Percentiles rank a stretch among this genome's conserved stretches.
Evolutionary conservation across 768 basidiomycete genomes (phyloP).

Genomic region (Tubosaeta sp.): DNA sequence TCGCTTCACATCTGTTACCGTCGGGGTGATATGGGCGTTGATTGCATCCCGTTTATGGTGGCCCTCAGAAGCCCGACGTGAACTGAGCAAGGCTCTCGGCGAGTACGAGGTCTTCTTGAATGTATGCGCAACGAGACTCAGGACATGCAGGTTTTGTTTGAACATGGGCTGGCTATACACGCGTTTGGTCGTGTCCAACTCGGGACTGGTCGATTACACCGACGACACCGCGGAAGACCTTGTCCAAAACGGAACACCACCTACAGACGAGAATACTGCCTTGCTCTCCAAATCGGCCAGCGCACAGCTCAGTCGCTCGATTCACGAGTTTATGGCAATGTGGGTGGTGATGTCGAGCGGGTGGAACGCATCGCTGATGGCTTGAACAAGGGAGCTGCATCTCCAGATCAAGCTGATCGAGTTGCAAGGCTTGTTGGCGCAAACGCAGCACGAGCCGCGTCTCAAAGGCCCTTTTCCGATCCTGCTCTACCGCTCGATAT

Average conservation of each 20-base stretch:
- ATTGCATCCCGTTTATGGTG: conserved; percentile 90
- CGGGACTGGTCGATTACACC: conserved; percentile 52
- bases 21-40: conserved; percentile 86
- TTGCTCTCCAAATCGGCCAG: conserved; percentile 34
- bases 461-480: conserved; percentile 95
- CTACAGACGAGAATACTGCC: conserved; percentile 29
- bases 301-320: conserved; percentile 53
- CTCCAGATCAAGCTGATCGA: conserved; percentile 88
- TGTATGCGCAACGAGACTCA: background rate
- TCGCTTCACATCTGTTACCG: conserved; percentile 75
- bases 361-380: background rate
- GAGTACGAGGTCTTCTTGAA: conserved; percentile 53
- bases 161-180: conserved; percentile 96
- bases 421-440: conserved; percentile 77
- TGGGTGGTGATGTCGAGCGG: conserved; percentile 32
- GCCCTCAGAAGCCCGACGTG: conserved; percentile 90
- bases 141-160: conserved; percentile 68
- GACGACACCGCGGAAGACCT: conserved; percentile 18
- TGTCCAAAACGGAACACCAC: background rate
- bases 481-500: conserved; percentile 73
- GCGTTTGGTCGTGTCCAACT: conserved; percentile 83
- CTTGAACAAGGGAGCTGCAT: conserved; percentile 79
- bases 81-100: conserved; percentile 78
- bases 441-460: conserved; percentile 90
- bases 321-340: conserved; percentile 92